Percentiles rank a stretch among this genome's conserved stretches.
Evolutionary conservation across 2,329 filamentous ascomycete species (phyloP).

Genomic region (Emmonsiellopsis sp.): DNA sequence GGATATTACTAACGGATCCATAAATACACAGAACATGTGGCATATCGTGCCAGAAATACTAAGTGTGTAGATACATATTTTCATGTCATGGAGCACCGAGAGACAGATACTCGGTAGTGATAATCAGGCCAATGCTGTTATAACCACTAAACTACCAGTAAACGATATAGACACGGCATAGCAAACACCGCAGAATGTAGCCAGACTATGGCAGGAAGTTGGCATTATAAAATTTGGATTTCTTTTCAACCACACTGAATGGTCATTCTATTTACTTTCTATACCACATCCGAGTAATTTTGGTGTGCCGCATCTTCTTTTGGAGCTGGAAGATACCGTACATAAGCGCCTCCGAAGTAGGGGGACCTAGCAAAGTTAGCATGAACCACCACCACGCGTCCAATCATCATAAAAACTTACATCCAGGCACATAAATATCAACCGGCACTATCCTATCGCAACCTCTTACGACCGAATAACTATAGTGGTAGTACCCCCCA

Average conservation of each 20-base stretch:
- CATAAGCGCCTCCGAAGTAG: slow-evolving; percentile 48
- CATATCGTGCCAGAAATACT: too few relatives aligned
- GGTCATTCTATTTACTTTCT: slow-evolving; percentile 30
- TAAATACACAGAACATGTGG: too few relatives aligned
- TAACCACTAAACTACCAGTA: too few relatives aligned
- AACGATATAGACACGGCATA: too few relatives aligned
- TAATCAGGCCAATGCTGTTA: too few relatives aligned
- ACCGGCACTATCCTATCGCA: slow-evolving; percentile 77
- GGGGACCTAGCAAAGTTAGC: slow-evolving; percentile 30
- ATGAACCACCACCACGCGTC: neutral
- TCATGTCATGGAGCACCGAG: too few relatives aligned
- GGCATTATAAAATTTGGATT: neutral
- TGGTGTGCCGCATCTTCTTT: slow-evolving; percentile 61
- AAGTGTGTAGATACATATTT: too few relatives aligned
- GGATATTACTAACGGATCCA: too few relatives aligned
- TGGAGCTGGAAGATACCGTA: slow-evolving; percentile 69
- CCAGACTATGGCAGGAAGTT: neutral
- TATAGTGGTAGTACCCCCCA: slow-evolving; percentile 83
- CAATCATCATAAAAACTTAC: slow-evolving; percentile 42
- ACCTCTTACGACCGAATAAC: slow-evolving; percentile 67
- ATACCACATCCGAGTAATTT: slow-evolving; percentile 51
- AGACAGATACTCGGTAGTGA: too few relatives aligned
- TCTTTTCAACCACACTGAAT: neutral
- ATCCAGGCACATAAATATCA: slow-evolving; percentile 76
- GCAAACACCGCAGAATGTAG: too few relatives aligned